Evolutionary conservation across 2,329 filamentous ascomycete species (phyloP), one percentile per base, ranked within the genome.

Genomic region (Chaetomium olivaceum): DNA sequence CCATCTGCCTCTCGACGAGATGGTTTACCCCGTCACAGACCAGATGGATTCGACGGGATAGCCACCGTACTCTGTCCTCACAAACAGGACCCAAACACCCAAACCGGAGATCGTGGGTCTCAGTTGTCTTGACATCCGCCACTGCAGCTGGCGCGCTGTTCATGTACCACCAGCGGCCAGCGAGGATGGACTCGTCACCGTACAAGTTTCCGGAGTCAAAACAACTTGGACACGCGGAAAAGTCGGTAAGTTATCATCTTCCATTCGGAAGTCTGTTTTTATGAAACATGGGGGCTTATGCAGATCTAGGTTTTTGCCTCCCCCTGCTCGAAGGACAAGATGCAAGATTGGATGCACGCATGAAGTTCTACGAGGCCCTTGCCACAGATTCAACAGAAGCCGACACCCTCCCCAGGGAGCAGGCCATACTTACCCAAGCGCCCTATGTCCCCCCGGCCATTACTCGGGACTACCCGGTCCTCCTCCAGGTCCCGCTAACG

Each of bases 391-490:
- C 19, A 1, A 19, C 23, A 11, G 57, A 59, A 2, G 27, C 7
- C 25, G 25, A 55, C 16, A 39, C 3, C 39, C 59, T 66, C 33
- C 64, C 64, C 14, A 9, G 9, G 16, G 64, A 66, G 7, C 14
- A 66, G 4, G 64, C 64, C 14, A 51, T 66, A 27, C 60, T 66
- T 56, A 66, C 59, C 2, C 51, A 46, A 9, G 64, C 64, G 9
- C 64, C 64, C 27, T 21, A 59, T n/a, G 64, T 66, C 4, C 64
- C 64, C 0, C 64, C 64, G 1, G 23, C 60, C 33, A 66, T 66
- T 23, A 62, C 55, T 1, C 59, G 64, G 4, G 56, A 62, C 54
- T 39, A 66, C 55, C 48, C 59, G 1, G 59, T 51, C n/a, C 54
- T 59, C 11, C 55, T 66, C 25, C 31, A 50, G 1, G 64, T 66